phyloP scores from a whole-genome alignment of 192 early-diverging fungal species.

The Umbelopsis sp. region DNA sequence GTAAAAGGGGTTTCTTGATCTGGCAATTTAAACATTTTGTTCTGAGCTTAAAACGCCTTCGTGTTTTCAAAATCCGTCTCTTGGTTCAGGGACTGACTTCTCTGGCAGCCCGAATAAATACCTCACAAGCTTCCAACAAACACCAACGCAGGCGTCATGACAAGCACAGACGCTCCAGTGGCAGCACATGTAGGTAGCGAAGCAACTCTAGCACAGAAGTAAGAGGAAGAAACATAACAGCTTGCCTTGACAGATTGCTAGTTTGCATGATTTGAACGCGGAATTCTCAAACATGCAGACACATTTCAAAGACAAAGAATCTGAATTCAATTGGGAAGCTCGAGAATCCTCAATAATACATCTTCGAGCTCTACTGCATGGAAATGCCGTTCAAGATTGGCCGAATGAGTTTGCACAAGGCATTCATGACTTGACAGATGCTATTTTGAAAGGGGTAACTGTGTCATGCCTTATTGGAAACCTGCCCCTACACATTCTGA shows the following conservation, averaged over 20 bases:
- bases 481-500: background rate
- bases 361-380: conserved; percentile 35
- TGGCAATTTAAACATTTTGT: too few relatives aligned
- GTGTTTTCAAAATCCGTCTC: too few relatives aligned
- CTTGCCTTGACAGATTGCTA: conserved; percentile 24
- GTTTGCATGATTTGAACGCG: conserved; percentile 30
- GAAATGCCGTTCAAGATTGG: conserved; percentile 32
- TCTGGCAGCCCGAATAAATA: too few relatives aligned
- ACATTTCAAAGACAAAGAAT: conserved; percentile 36
- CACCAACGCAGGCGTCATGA: background rate
- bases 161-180: conserved; percentile 1
- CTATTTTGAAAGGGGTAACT: conserved; percentile 31
- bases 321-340: conserved; percentile 42
- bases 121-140: too few relatives aligned
- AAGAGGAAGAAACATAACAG: too few relatives aligned
- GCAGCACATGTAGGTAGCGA: background rate
- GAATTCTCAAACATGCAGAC: conserved; percentile 24
- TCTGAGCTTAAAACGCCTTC: too few relatives aligned
- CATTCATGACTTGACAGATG: conserved; percentile 17
- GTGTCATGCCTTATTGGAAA: background rate
- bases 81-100: too few relatives aligned
- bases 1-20: too few relatives aligned
- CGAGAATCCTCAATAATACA: conserved; percentile 33
- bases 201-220: too few relatives aligned
- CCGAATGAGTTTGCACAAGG: conserved; percentile 24